Evolutionary conservation across 2,329 filamentous ascomycete genomes (phyloP).

Genomic region (Cylindrodendrum hubeiense): DNA sequence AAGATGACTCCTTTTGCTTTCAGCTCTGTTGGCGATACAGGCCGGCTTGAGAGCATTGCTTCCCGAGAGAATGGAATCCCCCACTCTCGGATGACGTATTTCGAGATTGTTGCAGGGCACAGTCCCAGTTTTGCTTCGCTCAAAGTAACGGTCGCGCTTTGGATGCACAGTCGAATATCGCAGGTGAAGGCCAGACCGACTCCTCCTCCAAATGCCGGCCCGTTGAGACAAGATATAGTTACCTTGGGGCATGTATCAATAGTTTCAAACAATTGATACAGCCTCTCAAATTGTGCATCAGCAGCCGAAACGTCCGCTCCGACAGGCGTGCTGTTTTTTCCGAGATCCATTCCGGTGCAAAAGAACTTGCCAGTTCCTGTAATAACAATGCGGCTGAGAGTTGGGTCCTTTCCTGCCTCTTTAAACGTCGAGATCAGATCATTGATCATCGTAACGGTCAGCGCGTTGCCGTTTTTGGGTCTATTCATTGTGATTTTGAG

Average conservation of each 20-base stretch:
- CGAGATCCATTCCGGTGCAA: slow-evolving; percentile 56
- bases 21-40: slow-evolving; percentile 45
- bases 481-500: slow-evolving; percentile 46
- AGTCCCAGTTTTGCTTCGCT: slow-evolving; percentile 56
- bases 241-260: slow-evolving; percentile 55
- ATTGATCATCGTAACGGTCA: slow-evolving; percentile 52
- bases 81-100: slow-evolving; percentile 54
- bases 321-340: slow-evolving; percentile 26
- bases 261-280: slow-evolving; percentile 47
- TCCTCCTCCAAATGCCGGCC: slow-evolving; percentile 57
- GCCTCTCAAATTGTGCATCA: slow-evolving; percentile 36
- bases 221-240: slow-evolving; percentile 56
- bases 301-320: slow-evolving; percentile 15
- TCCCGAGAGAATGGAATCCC: slow-evolving; percentile 51
- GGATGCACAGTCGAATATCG: slow-evolving; percentile 50
- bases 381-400: slow-evolving; percentile 51
- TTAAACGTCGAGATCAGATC: slow-evolving; percentile 47
- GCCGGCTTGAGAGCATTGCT: slow-evolving; percentile 52
- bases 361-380: slow-evolving; percentile 51
- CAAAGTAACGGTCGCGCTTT: slow-evolving; percentile 45
- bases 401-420: slow-evolving; percentile 36
- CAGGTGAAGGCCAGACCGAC: slow-evolving; percentile 58
- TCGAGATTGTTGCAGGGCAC: slow-evolving; percentile 54
- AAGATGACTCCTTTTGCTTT: slow-evolving; percentile 14
- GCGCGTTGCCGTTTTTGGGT: slow-evolving; percentile 53